A percentile compares a stretch with the other conserved stretches of the same genome.
phyloP scores from a whole-genome alignment of 1,284 basidiomycete genomes.

The Fomitopsis betulina region DNA sequence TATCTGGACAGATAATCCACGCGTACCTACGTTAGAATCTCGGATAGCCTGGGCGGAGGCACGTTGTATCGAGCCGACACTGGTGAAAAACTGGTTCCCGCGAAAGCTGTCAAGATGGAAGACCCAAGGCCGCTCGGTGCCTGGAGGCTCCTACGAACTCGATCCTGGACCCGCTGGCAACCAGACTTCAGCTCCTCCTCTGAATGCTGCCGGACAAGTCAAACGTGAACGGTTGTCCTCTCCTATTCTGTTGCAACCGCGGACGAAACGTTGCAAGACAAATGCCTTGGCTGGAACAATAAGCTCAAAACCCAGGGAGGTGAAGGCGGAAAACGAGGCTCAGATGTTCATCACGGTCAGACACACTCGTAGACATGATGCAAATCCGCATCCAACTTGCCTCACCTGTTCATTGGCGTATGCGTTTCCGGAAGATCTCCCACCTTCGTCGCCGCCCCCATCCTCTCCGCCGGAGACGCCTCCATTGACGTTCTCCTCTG shows the following conservation, averaged over 20 bases:
- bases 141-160: conserved; percentile 4
- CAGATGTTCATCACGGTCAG: background rate
- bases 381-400: conserved; percentile 2
- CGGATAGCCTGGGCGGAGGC: conserved; percentile 5
- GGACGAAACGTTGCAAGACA: background rate
- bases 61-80: background rate
- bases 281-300: no score
- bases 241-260: background rate
- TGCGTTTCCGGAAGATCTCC: background rate
- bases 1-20: background rate
- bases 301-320: background rate
- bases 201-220: background rate
- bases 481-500: background rate
- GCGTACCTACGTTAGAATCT: background rate
- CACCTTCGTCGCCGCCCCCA: background rate
- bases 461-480: conserved; percentile 1
- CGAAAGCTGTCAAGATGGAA: background rate
- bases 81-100: conserved; percentile 5
- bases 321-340: background rate
- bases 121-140: background rate
- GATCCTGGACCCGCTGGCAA: background rate
- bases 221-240: conserved; percentile 6
- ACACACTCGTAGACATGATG: conserved; percentile 3
- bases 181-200: background rate
- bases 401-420: background rate